phyloP scores from a whole-genome alignment of 1,139 yeast genomes.

The Kodamaea suecica region DNA sequence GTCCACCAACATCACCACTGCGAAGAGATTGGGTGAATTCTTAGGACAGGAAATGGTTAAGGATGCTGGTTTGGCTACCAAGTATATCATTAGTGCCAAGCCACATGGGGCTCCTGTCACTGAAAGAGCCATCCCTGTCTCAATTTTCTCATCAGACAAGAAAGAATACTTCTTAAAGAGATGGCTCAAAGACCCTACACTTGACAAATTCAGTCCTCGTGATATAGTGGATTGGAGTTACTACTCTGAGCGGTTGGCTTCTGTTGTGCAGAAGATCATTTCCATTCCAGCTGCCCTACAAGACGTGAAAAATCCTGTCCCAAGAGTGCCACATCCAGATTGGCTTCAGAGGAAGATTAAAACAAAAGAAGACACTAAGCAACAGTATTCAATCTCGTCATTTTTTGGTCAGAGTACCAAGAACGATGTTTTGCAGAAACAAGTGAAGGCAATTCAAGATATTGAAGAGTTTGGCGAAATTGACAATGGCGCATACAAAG shows the following conservation, averaged over 20 bases:
- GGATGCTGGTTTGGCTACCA: conserved; percentile 94
- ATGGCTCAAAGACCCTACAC: conserved; percentile 80
- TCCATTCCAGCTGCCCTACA: conserved; percentile 98
- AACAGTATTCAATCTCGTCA: conserved; percentile 61
- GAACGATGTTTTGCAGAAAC: conserved; percentile 27
- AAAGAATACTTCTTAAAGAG: conserved; percentile 70
- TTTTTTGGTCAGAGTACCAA: conserved; percentile 52
- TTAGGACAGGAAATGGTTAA: conserved; percentile 97
- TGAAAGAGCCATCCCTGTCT: conserved; percentile 95
- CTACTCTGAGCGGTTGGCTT: conserved; percentile 85
- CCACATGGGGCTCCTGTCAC: conserved; percentile 90
- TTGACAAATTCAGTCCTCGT: conserved; percentile 86
- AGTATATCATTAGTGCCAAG: conserved; percentile 82
- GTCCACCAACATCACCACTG: conserved; percentile 94
- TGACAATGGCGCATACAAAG: conserved; percentile 20
- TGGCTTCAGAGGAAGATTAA: conserved; percentile 76
- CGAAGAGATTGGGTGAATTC: conserved; percentile 88
- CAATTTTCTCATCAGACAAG: conserved; percentile 80
- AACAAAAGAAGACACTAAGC: conserved; percentile 59
- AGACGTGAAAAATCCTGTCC: conserved; percentile 87
- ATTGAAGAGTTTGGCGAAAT: conserved; percentile 71
- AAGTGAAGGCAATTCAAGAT: conserved; percentile 47
- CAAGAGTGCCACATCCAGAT: conserved; percentile 90
- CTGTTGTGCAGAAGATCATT: conserved; percentile 91
- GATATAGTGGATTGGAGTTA: conserved; percentile 91